A percentile compares a stretch with the other conserved stretches of the same genome.
Conservation (phyloP, 169 alveolate species). For the Plasmodium gaboni region DNA sequence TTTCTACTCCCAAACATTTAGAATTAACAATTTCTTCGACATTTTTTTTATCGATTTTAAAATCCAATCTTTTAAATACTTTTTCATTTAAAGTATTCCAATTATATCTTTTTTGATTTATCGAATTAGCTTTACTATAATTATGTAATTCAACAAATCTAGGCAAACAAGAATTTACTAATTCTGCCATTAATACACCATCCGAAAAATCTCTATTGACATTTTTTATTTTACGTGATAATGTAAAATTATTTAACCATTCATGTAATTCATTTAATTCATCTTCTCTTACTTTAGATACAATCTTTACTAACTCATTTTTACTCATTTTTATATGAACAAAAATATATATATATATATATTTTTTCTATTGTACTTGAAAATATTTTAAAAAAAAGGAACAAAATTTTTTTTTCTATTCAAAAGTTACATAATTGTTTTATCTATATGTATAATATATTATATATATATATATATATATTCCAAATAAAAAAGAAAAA, state of each 20-base stretch:
- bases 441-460: background rate
- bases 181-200: constrained; percentile 69
- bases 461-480: background rate
- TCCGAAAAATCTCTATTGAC: constrained; percentile 67
- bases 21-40: constrained; percentile 69
- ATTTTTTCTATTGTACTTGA: background rate
- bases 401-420: too few relatives aligned
- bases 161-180: constrained; percentile 64
- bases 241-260: constrained; percentile 42
- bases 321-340: constrained; percentile 33
- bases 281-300: constrained; percentile 49
- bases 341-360: background rate
- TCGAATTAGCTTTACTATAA: constrained; percentile 73
- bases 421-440: too few relatives aligned
- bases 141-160: constrained; percentile 76
- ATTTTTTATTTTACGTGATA: constrained; percentile 67
- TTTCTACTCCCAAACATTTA: constrained; percentile 68
- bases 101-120: constrained; percentile 72
- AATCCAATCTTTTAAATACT: constrained; percentile 58
- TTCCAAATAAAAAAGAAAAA: background rate
- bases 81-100: constrained; percentile 79
- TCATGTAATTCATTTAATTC: constrained; percentile 47
- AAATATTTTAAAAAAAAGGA: background rate
- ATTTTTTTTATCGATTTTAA: constrained; percentile 53
- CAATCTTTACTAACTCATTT: constrained; percentile 25